These are phyloP conservation scores for Panaeolus cyanescens DNA, from an alignment of 768 basidiomycete species.

Conservation along the genomic window DNA sequence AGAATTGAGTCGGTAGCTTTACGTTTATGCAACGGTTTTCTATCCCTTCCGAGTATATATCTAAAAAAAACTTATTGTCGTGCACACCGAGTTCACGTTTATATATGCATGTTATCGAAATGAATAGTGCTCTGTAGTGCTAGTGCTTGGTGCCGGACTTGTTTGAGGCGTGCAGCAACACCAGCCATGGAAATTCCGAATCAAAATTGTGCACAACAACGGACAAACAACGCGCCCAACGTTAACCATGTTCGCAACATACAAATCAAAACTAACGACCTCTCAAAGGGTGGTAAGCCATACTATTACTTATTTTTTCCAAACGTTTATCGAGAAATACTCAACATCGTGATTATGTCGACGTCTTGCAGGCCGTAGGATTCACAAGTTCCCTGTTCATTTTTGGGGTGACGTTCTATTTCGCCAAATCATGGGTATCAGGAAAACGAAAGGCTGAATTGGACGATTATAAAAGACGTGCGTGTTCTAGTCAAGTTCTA, in stretches of 20 bases:
- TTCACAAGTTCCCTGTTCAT: constrained; percentile 31
- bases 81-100: no score
- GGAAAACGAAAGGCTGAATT: constrained; percentile 33
- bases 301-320: background rate
- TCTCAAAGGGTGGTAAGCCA: constrained; percentile 15
- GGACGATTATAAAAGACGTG: constrained; percentile 31
- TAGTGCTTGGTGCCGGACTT: no score
- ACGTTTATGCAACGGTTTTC: no score
- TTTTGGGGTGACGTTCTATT: constrained; percentile 32
- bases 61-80: no score
- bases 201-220: no score
- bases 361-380: constrained; percentile 23
- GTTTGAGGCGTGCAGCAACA: no score
- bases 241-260: background rate
- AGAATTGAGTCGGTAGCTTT: no score
- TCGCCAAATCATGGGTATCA: constrained; percentile 32
- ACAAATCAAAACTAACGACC: constrained; percentile 8
- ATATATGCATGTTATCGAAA: no score
- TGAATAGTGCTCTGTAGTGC: no score
- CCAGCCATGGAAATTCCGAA: no score
- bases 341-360: background rate
- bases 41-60: no score
- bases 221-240: no score
- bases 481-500: constrained; percentile 9
- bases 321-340: background rate